Base-by-base conservation (phyloP, 768 basidiomycete genomes). In the Trametes coccinea region DNA sequence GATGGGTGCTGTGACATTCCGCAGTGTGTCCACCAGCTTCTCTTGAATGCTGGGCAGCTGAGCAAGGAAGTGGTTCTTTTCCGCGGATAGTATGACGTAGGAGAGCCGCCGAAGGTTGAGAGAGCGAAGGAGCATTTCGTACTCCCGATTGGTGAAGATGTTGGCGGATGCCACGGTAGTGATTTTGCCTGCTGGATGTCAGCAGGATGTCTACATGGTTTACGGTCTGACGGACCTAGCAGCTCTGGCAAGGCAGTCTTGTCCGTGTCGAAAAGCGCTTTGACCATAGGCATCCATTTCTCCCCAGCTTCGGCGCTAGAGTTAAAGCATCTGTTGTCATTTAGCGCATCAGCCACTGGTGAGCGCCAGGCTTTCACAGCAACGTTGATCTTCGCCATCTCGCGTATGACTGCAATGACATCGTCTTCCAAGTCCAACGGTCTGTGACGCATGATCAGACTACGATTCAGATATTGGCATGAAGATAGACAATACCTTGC, bases 21-120 rank as follows among this genome's bases (percentile, higher is more conserved):
- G 86, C 49, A 98, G 76, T 2, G 95, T 87, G 64, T 99, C 97
- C 9, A 97, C 97, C 13, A 99, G 80, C 75, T 92, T 97, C 76
- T 98, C 97, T 73, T 98, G 95, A n/a, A 99, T 92, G 31, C 85
- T 84, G 14, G 97, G 97, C 37, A 99, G 79, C 62, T 94, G 91
- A 0, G 86, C 87, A 52, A 98, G 74, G 76, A 92, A 97, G 54
- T 93, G 88, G 70, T 99, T 96, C 75, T 90, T 91, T 66, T 95
- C 94, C 13, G 89, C 93, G 1, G 90, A 78, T 57, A 94, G 86
- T n/a, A 99, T 73, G 34, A 90, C 83, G 70, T 92, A 93, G 4
- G 95, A 93, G 43, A 98, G 77, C 34, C 96, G 82, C 44, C 97
- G 85, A 17, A 99, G 79, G 69, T 92, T 95, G 54, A 95, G 77